Base-by-base conservation (phyloP, 2,329 filamentous ascomycete genomes). In the Fusarium dimerum region DNA sequence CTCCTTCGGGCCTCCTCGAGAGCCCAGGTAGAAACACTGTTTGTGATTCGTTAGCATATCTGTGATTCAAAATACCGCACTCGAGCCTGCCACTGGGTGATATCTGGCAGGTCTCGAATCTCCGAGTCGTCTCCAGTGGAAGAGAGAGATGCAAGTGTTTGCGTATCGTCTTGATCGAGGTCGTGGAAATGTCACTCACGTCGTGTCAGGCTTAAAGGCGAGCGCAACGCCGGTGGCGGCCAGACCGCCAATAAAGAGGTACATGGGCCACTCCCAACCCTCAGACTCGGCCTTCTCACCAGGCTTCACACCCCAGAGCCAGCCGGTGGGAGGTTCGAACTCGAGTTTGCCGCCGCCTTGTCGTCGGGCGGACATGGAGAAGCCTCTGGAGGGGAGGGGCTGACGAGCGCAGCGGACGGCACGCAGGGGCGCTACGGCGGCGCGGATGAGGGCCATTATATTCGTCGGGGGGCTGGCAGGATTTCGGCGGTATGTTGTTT, bases 1-100 rank as follows among this genome's bases (percentile, higher is more conserved):
- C 94, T 84, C 78, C 94, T 85, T 70, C 94, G 85, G 48, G 94
- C 94, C 79, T 99, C 94, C 77, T 99, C 94, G 41, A 99, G 85
- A 58, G 94, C 94, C 94, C 94, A 99, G 50, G 93, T 97, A 80
- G 97, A 94, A 85, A 99, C 97, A 74, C 94, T 99, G 66, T 55
- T 52, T 26, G 20, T 26, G 16, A 47, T 29, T 16, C 18, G 60
- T 74, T 64, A 73, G 69, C 58, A 61, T 52, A 34, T 26, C 10
- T 36, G 18, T 45, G 30, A 48, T 26, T 48, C 59, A 63, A 68
- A 66, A 66, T 65, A 47, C 60, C 60, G 61, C 63, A 65, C 32
- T 15, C 45, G 20, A 16, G 41, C 41, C 41, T 17, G 44, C 54
- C 54, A 57, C 52, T 56, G 50, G 45, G 18, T 12, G 29, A 36